phyloP scores from a whole-genome alignment of 2,329 filamentous ascomycete species.

The Talaromyces rugulosus region DNA sequence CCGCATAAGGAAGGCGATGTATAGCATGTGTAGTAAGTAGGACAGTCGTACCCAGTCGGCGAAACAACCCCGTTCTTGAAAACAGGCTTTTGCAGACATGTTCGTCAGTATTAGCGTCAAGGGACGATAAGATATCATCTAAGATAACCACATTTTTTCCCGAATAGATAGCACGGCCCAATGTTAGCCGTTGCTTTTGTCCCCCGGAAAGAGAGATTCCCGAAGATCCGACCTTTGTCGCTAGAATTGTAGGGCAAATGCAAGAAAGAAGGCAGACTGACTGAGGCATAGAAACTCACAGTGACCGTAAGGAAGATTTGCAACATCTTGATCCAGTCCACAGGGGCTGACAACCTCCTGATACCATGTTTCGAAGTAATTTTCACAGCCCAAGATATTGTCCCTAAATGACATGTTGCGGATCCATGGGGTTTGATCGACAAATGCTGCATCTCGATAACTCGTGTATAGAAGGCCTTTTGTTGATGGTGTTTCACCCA shows the following conservation, averaged over 20 bases:
- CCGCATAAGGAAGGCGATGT: conserved; percentile 39
- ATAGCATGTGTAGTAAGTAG: conserved; percentile 17
- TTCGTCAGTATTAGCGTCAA: conserved; percentile 54
- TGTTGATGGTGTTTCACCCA: conserved; percentile 43
- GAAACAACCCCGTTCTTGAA: conserved; percentile 10
- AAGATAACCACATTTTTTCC: conserved; percentile 76
- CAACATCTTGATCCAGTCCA: conserved; percentile 45
- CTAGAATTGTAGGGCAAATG: conserved; percentile 49
- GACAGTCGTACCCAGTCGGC: conserved; percentile 3
- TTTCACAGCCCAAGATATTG: conserved; percentile 30
- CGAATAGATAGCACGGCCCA: conserved; percentile 72
- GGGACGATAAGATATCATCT: conserved; percentile 80
- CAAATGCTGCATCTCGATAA: conserved; percentile 44
- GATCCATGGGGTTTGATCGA: conserved; percentile 41
- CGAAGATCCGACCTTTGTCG: conserved; percentile 63
- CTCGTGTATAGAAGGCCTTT: conserved; percentile 47
- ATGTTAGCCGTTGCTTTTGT: conserved; percentile 73
- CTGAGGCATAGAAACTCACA: conserved; percentile 64
- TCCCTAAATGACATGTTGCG: conserved; percentile 39
- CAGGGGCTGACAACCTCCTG: conserved; percentile 31
- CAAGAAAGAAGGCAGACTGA: conserved; percentile 43
- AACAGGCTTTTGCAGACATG: conserved; percentile 31
- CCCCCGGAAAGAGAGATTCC: conserved; percentile 75
- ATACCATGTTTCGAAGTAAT: conserved; percentile 26
- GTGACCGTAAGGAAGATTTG: conserved; percentile 45